phyloP scores from a whole-genome alignment of 352 stramenopile genomes.

The Phytophthora fragariaefolia region DNA sequence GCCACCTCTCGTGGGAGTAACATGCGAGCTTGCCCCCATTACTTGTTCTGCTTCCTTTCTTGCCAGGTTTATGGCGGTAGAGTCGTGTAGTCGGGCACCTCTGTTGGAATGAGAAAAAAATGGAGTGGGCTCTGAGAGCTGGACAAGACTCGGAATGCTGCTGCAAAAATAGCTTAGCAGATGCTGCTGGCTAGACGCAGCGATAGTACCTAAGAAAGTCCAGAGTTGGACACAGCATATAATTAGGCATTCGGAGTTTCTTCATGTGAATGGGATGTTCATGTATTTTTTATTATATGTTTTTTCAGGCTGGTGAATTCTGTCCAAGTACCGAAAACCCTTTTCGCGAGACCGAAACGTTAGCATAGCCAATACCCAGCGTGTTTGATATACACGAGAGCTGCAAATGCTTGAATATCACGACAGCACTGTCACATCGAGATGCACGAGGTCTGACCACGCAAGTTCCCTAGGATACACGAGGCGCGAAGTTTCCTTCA shows the following conservation, averaged over 20 bases:
- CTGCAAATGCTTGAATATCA: constrained; percentile 12
- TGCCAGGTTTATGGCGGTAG: background rate
- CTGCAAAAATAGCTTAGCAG: constrained; percentile 15
- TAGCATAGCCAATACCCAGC: too few relatives aligned
- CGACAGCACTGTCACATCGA: constrained; percentile 32
- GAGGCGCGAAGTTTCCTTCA: constrained; percentile 39
- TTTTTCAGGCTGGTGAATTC: too few relatives aligned
- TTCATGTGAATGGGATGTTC: too few relatives aligned
- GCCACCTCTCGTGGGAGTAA: constrained; percentile 22
- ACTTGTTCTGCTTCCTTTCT: background rate
- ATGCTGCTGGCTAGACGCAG: background rate
- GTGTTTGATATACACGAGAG: too few relatives aligned
- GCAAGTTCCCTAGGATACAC: constrained; percentile 40
- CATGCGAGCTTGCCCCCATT: constrained; percentile 22
- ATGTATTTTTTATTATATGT: too few relatives aligned
- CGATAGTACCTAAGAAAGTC: constrained; percentile 1
- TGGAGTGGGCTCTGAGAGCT: constrained; percentile 5
- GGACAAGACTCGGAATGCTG: constrained; percentile 13
- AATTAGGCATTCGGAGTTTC: background rate
- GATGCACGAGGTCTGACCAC: constrained; percentile 34
- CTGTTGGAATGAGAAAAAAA: constrained; percentile 3
- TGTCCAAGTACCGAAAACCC: too few relatives aligned
- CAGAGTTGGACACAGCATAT: background rate
- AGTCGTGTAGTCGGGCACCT: background rate
- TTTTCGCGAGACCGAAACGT: too few relatives aligned